Percentiles rank a stretch among this genome's conserved stretches.
phyloP scores from a whole-genome alignment of 2,329 filamentous ascomycete genomes.

The Dendrostoma leiphaemia region DNA sequence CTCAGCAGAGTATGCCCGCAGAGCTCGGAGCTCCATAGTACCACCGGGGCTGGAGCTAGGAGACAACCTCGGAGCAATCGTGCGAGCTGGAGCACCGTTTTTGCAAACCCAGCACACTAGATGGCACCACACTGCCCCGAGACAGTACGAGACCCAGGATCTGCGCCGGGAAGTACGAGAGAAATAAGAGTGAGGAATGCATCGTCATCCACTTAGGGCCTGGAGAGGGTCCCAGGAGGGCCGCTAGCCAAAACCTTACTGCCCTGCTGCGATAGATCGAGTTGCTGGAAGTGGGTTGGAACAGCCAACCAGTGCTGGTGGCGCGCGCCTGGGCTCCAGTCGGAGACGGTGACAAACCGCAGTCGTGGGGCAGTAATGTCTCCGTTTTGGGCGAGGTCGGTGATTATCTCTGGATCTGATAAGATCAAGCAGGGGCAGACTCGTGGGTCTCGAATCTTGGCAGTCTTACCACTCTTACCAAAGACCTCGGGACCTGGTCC shows the following conservation, averaged over 20 bases:
- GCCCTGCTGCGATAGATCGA: no score
- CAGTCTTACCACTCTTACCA: no score
- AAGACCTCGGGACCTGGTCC: no score
- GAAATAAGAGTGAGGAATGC: neutral
- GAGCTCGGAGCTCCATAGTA: no score
- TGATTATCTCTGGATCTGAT: conserved; percentile 53
- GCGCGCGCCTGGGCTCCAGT: conserved; percentile 1
- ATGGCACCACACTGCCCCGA: conserved; percentile 1
- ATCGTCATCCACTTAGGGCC: conserved; percentile 12
- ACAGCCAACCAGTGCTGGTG: conserved; percentile 2
- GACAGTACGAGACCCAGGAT: conserved; percentile 2
- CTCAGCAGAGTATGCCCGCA: conserved; percentile 3
- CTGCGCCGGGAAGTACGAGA: conserved; percentile 13
- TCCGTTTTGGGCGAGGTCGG: conserved; percentile 38
- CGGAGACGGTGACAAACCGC: no score
- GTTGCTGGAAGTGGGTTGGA: conserved; percentile 2
- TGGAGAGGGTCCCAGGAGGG: conserved; percentile 4
- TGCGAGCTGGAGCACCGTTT: neutral
- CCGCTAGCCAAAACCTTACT: conserved; percentile 14
- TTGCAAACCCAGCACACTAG: neutral
- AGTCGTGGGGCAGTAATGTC: conserved; percentile 16
- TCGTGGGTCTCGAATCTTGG: neutral
- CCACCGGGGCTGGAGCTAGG: no score
- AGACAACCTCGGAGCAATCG: no score
- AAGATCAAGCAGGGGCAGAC: conserved; percentile 40